Conservation (phyloP, 768 basidiomycete species). For the Suillus plorans region DNA sequence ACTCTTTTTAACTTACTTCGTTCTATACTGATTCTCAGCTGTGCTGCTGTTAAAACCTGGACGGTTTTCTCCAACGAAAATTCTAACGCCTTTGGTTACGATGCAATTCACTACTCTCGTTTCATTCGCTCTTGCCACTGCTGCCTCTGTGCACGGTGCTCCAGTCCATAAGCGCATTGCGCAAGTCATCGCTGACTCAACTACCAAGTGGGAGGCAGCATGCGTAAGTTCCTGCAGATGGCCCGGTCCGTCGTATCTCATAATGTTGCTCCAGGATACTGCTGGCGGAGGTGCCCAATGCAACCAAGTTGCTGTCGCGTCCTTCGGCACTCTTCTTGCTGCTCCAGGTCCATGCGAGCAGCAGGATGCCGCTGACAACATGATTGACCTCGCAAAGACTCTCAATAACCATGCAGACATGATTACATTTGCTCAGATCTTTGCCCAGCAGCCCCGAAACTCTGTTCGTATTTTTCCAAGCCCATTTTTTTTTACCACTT, state of each 20-base stretch:
- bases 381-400: slow-evolving; percentile 46
- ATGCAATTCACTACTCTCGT: slow-evolving; percentile 16
- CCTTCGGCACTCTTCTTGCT: slow-evolving; percentile 61
- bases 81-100: background rate
- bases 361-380: slow-evolving; percentile 53
- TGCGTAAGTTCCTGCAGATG: slow-evolving; percentile 37
- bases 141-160: slow-evolving; percentile 32
- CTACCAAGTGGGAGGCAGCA: slow-evolving; percentile 44
- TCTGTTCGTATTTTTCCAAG: slow-evolving; percentile 34
- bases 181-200: slow-evolving; percentile 41
- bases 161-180: slow-evolving; percentile 48
- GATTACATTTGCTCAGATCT: slow-evolving; percentile 54
- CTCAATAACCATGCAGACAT: slow-evolving; percentile 46
- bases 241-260: background rate
- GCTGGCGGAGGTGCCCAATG: slow-evolving; percentile 60
- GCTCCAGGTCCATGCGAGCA: slow-evolving; percentile 54
- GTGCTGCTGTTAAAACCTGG: slow-evolving; percentile 3
- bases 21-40: slow-evolving; percentile 6
- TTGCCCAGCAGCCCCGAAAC: slow-evolving; percentile 58
- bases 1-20: background rate
- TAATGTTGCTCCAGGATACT: slow-evolving; percentile 33
- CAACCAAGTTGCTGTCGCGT: slow-evolving; percentile 53
- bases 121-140: slow-evolving; percentile 32
- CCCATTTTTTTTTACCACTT: background rate
- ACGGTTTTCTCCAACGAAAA: background rate